Evolutionary conservation across 208 protist species (phyloP), one percentile per base, ranked within the genome.

Genomic region (Porcisia deanei): DNA sequence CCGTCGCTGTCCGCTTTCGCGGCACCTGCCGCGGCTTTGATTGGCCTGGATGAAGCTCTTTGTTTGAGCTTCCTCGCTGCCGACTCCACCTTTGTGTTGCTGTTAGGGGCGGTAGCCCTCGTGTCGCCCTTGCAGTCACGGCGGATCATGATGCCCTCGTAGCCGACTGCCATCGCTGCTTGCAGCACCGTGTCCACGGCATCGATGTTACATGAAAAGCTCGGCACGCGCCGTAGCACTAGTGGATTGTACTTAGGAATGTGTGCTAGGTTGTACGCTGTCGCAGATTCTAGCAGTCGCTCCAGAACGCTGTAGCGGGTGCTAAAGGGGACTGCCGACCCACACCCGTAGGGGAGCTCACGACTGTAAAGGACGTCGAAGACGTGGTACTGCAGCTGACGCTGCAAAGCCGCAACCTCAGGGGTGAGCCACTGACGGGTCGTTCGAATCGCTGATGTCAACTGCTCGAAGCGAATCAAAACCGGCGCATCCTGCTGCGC

Each of bases 141-240:
- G 37, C 94, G 94, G 0, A 97, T 77, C 86, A 97, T 96, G 20
- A 96, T 66, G 1, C 94, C 94, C 55, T 97, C 94, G 80, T 95
- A 96, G 39, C 94, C 92, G 39, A 87, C 71, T n/a, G 41, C 65
- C 67, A 96, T 71, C n/a, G 85, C 83, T 1, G 78, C 76, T 6
- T 77, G 81, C 37, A 96, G 77, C 12, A 79, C 67, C 58, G 34
- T 65, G n/a, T 88, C 77, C 16, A 92, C 83, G 3, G 80, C 68
- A 8, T 69, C 55, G 58, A 86, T 80, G 43, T 52, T 83, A 53
- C 83, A 87, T 22, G 66, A 58, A 30, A 85, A 55, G 47, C 74
- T 82, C 34, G 92, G 92, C 59, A 96, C 88, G 1, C 88, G 71
- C 25, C 84, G 73, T 16, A 96, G 59, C 41, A 86, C 79, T 16